Evolutionary conservation across 2,329 filamentous ascomycete species (phyloP), one percentile per base, ranked within the genome.

Genomic region (Arthrobotrys iridis): DNA sequence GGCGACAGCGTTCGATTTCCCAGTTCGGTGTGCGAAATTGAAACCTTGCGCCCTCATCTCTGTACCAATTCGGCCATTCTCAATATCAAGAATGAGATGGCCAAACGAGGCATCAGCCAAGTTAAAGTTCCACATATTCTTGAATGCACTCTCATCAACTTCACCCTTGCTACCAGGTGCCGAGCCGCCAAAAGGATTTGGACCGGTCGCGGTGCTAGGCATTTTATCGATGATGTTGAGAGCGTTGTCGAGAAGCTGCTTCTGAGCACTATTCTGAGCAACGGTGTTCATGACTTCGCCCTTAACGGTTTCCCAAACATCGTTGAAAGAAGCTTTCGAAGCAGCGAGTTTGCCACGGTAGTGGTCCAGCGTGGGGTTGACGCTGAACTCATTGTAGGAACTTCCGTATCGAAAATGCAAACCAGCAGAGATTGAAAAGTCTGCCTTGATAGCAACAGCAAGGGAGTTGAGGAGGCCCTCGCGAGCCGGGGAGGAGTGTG

Each of bases 51-150:
- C 95, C 77, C 93, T 90, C 95, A 99, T 99, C 84, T 99, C 95
- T 0, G 95, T 99, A 50, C 93, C 95, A 79, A 99, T 98, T 45
- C 95, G 90, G 59, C 95, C 95, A 80, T 93, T 92, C 81, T 99
- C 95, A 74, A 99, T 90, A 82, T 99, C 95, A 70, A 99, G 84
- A 13, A 98, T 93, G 59, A 99, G 86, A 86, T 93, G 99, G 76
- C 95, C 95, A 82, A 98, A 99, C 18, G 95, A 94, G 65, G 95
- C 95, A 84, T 99, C 95, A 28, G 95, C 95, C 78, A 99, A 84
- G 83, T 98, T 98, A 84, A 99, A 99, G 83, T 99, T 99, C 95
- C 95, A 99, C 95, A 98, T 98, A 82, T 99, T 99, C 86, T 99
- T 99, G 87, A 99, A 99, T 0, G 95, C 95, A 80, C 93, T 97